These are phyloP conservation scores for Cladophialophora immunda DNA, from an alignment of 2,329 filamentous ascomycete genomes.

Conservation along the genomic window DNA sequence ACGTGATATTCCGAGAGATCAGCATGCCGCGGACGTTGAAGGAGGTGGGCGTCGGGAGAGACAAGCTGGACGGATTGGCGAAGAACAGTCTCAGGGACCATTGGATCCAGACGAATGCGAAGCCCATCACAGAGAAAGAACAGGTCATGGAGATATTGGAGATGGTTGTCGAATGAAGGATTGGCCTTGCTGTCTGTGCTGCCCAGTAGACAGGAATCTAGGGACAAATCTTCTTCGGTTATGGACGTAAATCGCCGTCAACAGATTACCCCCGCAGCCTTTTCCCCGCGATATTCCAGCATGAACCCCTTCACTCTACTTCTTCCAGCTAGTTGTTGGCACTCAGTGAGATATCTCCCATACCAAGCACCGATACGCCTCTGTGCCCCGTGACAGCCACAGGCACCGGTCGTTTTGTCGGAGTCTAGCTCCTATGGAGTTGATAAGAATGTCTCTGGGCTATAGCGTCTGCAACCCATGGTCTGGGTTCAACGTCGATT, in stretches of 20 bases:
- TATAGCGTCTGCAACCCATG: no score
- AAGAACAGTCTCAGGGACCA: constrained; percentile 60
- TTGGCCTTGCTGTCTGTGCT: not conserved
- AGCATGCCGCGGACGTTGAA: constrained; percentile 63
- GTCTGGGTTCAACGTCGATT: no score
- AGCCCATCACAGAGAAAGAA: constrained; percentile 56
- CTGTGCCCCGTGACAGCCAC: no score
- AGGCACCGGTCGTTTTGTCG: not conserved
- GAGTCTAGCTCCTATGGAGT: no score
- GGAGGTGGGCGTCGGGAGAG: constrained; percentile 60
- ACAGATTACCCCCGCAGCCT: not conserved
- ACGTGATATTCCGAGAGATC: constrained; percentile 60
- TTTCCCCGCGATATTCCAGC: no score
- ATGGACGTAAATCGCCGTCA: not conserved
- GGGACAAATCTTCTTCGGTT: not conserved
- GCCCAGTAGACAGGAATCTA: not conserved
- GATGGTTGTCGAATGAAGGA: constrained; percentile 44
- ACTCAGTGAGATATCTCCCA: no score
- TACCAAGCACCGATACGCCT: no score
- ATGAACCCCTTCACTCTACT: not conserved
- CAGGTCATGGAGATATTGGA: constrained; percentile 64
- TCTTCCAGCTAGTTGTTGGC: not conserved
- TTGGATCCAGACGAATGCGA: constrained; percentile 61
- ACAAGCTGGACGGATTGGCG: constrained; percentile 59
- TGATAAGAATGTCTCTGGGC: no score